Base-by-base conservation (phyloP, 192 early-diverging fungal genomes). In the Chytriomyces hyalinus region DNA sequence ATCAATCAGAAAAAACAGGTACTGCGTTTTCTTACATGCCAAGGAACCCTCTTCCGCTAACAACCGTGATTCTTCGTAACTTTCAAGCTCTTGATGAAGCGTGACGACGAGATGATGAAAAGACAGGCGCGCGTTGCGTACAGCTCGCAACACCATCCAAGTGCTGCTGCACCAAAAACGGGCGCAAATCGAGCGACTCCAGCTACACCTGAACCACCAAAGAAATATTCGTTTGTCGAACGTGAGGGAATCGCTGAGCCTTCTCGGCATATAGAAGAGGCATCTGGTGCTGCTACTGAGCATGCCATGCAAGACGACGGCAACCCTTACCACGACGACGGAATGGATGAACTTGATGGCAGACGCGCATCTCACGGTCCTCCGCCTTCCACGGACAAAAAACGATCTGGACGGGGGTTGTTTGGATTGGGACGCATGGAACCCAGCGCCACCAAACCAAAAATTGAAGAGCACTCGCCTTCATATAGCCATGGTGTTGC, bases 1-100 rank as follows among this genome's bases (percentile, higher is more conserved):
- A 90, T 99, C 70, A 88, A 83, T 60, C 36, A 84, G n/a, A 51
- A 90, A 13, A 89, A 90, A 60, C 85, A 90, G 79, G 85, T 74
- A 63, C 49, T 26, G 44, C 28, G 20, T 10, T 53, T 15, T 48
- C 46, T 0, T 49, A 84, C 53, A 20, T 57, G 53, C 3, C 1
- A n/a, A 5, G 3, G 4, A 57, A 57, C 36, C 4, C 1, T 36
- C 3, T 36, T 57, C 20, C 1, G 13, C 53, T 20, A 57, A 57
- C 62, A 64, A 11, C 62, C 15, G 0, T 49, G 47, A 47, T 11
- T 49, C 45, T 59, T 59, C 59, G 15, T 51, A 24, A 22, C 5
- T 53, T 47, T 4, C n/a, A 26, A 75, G 73, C 28, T 24, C 7
- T 57, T 75, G 20, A 20, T 75, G 62, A 66, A 64, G 47, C 53